phyloP scores from a whole-genome alignment of 306 rosid species.

The Cucurbita moschata region DNA sequence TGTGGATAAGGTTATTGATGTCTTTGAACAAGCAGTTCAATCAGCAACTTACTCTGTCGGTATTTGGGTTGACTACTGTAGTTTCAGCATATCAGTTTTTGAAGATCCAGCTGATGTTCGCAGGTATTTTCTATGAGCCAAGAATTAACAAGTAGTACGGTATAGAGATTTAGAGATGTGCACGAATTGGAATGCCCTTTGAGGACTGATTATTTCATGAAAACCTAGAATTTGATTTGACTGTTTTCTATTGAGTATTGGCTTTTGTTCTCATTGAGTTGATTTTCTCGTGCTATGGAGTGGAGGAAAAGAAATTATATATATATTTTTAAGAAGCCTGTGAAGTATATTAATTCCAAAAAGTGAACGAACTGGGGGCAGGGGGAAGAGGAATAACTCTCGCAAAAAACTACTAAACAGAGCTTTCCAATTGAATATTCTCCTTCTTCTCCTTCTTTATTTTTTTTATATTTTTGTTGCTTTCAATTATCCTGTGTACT shows the following conservation, averaged over 20 bases:
- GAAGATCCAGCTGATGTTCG: conserved; percentile 67
- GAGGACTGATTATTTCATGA: neutral
- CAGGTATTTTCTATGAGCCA: conserved; percentile 29
- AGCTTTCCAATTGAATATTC: neutral
- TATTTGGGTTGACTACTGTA: conserved; percentile 71
- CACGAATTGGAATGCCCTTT: neutral
- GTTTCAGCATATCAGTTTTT: conserved; percentile 51
- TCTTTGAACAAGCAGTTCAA: conserved; percentile 61
- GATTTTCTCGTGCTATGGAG: neutral
- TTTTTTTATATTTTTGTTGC: neutral
- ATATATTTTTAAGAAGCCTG: neutral
- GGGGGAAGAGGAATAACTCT: neutral
- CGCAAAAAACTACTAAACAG: neutral
- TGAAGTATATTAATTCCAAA: neutral
- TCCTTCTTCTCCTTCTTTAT: neutral
- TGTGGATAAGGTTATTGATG: conserved; percentile 52
- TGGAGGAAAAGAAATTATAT: neutral
- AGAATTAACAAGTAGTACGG: neutral
- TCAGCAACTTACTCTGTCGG: conserved; percentile 55
- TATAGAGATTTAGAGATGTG: neutral
- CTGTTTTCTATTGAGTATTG: neutral
- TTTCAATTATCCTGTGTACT: neutral
- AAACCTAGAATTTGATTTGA: neutral
- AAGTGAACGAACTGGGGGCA: neutral
- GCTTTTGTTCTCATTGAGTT: neutral